Percentiles rank a stretch among this genome's conserved stretches.
Conservation (phyloP, 2,329 filamentous ascomycete genomes). For the Diplodia intermedia region DNA sequence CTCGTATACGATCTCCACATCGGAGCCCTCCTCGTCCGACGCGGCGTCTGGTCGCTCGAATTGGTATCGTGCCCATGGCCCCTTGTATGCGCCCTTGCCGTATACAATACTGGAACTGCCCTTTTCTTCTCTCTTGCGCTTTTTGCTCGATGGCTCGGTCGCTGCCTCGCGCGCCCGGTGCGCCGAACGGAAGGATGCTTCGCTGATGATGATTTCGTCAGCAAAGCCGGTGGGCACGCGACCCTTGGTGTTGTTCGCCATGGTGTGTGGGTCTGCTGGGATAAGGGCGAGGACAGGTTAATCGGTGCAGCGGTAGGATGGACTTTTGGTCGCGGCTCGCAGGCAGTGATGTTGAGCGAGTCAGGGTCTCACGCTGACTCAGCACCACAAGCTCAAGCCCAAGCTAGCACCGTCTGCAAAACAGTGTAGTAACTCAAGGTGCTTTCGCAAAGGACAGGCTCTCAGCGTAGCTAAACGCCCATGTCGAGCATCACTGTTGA, state of each 20-base stretch:
- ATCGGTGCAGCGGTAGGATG: constrained; percentile 1
- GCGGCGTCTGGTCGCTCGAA: constrained; percentile 72
- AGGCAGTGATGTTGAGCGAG: constrained; percentile 22
- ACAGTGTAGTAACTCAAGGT: background rate
- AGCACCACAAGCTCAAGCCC: background rate
- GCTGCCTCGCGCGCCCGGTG: constrained; percentile 78
- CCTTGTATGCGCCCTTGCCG: constrained; percentile 86
- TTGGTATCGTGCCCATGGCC: constrained; percentile 90
- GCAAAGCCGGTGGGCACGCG: constrained; percentile 76
- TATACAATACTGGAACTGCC: constrained; percentile 85
- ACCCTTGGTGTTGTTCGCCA: constrained; percentile 40
- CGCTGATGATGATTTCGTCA: constrained; percentile 86
- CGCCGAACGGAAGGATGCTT: constrained; percentile 86
- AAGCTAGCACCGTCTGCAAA: background rate
- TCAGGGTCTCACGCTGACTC: constrained; percentile 17
- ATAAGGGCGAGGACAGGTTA: constrained; percentile 13
- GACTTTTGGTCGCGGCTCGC: constrained; percentile 22
- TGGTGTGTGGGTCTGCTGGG: constrained; percentile 33
- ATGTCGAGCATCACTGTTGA: background rate
- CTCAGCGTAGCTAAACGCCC: background rate
- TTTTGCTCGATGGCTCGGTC: constrained; percentile 67
- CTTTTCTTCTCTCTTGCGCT: constrained; percentile 81
- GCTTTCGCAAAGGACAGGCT: background rate
- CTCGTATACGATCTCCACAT: constrained; percentile 75
- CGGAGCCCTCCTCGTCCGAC: constrained; percentile 70